Evolutionary conservation across 768 basidiomycete genomes (phyloP), one percentile per base, ranked within the genome.

Genomic region (Amanita fuliginea): DNA sequence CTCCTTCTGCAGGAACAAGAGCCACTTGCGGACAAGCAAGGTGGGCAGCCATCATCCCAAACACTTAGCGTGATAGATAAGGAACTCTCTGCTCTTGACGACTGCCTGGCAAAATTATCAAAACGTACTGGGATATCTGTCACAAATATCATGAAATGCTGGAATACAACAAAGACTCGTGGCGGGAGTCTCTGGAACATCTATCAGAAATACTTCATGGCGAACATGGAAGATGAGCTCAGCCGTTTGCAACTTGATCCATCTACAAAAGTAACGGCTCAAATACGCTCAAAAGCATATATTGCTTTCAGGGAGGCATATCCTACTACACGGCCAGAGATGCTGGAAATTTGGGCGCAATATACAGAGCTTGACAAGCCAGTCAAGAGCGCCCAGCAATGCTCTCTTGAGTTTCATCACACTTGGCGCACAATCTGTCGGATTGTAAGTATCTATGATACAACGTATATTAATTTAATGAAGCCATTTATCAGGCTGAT

Each of bases 41-140:
- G 35, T 1, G 34, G 42, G 4, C 6, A n/a, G 3, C 46, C 46
- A 0, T 59, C 56, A 55, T 14, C 39, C 1, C 40, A 32, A 13
- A 56, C 56, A 28, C 16, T 59, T 6, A 48, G 39, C 18, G 14
- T 16, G 6, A 21, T 42, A 7, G 41, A 42, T 14, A 21, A 42
- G 3, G 16, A 42, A 42, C 41, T 42, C 19, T 13, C 41, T 13
- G 41, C 6, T 7, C 11, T 42, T 22, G 41, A 42, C 14, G 22
- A 42, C 18, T 3, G 19, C 18, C 41, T 42, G 6, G 19, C 22
- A 3, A 13, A 42, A 10, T 21, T 42, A 9, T 42, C 41, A 3
- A 42, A 42, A 19, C 9, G 9, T 7, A 42, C 41, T 4, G 41
- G 41, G 19, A 26, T 42, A 19, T 42, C 41, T 26, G 6, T 21